Percentiles rank a stretch among this genome's conserved stretches.
Evolutionary conservation across 805 yeast species (phyloP).

Genomic region (Torulaspora indica): DNA sequence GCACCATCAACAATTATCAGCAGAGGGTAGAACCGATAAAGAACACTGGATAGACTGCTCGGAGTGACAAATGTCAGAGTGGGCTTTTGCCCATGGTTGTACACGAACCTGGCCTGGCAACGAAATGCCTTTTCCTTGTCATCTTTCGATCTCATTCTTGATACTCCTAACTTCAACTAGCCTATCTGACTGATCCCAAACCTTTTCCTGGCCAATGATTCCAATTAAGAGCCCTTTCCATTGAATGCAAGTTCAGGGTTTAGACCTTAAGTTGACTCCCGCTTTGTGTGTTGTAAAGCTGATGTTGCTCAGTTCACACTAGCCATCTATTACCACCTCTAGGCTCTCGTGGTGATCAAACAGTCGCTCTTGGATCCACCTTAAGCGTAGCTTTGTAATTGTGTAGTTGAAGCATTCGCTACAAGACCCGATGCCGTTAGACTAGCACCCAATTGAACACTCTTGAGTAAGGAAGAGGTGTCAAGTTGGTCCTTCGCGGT

Average conservation of each 20-base stretch:
- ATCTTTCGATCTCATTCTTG: conserved; percentile 2
- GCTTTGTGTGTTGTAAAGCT: not conserved
- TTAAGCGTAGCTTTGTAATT: not conserved
- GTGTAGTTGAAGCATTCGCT: not conserved
- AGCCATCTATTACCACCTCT: too few species aligned
- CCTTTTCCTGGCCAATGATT: not conserved
- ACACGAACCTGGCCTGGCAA: conserved; percentile 19
- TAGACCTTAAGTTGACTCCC: not conserved
- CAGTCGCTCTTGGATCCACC: not conserved
- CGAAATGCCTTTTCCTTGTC: conserved; percentile 6
- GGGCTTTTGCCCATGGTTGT: conserved; percentile 22
- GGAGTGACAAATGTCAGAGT: conserved; percentile 25
- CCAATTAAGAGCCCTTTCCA: not conserved
- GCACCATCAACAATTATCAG: conserved; percentile 27
- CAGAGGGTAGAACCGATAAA: conserved; percentile 28
- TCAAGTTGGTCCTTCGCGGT: not conserved
- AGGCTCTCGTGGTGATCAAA: not conserved
- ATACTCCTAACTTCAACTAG: too few species aligned
- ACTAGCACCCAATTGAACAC: not conserved
- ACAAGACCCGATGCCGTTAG: not conserved
- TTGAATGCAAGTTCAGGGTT: conserved; percentile 1
- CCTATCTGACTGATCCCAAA: not conserved
- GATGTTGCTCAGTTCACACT: too few species aligned
- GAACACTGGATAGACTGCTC: conserved; percentile 19
- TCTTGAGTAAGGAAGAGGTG: not conserved